These are phyloP conservation scores for Cylindrodendrum hubeiense DNA, from an alignment of 2,329 filamentous ascomycete genomes.

Conservation along the genomic window DNA sequence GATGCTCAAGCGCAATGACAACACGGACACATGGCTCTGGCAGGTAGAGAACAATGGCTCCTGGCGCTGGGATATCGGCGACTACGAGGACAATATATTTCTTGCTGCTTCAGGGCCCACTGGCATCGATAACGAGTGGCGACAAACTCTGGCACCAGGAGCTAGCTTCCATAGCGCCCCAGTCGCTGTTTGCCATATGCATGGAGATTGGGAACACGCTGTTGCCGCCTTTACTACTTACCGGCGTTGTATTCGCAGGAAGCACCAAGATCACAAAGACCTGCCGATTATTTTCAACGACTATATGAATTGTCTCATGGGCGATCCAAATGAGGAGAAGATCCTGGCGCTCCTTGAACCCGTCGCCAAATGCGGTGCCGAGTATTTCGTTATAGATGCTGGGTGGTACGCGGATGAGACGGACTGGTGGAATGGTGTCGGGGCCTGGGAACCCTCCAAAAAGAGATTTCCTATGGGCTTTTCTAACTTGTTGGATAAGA, in stretches of 20 bases:
- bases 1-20: slow-evolving; percentile 36
- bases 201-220: slow-evolving; percentile 37
- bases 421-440: slow-evolving; percentile 53
- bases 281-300: slow-evolving; percentile 53
- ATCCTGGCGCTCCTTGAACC: slow-evolving; percentile 47
- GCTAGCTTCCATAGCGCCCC: slow-evolving; percentile 41
- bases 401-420: slow-evolving; percentile 53
- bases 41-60: slow-evolving; percentile 52
- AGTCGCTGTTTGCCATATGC: slow-evolving; percentile 39
- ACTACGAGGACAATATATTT: slow-evolving; percentile 50
- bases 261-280: slow-evolving; percentile 44
- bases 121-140: slow-evolving; percentile 46
- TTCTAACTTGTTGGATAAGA: slow-evolving; percentile 39
- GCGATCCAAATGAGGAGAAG: slow-evolving; percentile 49
- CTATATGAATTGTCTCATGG: slow-evolving; percentile 56
- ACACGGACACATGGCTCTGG: slow-evolving; percentile 48
- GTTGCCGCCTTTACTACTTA: slow-evolving; percentile 47
- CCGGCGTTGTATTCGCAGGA: slow-evolving; percentile 44
- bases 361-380: slow-evolving; percentile 47
- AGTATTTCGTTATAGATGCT: slow-evolving; percentile 52
- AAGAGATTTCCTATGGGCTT: slow-evolving; percentile 49
- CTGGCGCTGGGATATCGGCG: slow-evolving; percentile 52
- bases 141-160: slow-evolving; percentile 37
- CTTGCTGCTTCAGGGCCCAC: slow-evolving; percentile 45
- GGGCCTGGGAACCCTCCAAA: slow-evolving; percentile 48